Evolutionary conservation across 441 rosid species (phyloP).

Genomic region (Flueggea neowawraea): DNA sequence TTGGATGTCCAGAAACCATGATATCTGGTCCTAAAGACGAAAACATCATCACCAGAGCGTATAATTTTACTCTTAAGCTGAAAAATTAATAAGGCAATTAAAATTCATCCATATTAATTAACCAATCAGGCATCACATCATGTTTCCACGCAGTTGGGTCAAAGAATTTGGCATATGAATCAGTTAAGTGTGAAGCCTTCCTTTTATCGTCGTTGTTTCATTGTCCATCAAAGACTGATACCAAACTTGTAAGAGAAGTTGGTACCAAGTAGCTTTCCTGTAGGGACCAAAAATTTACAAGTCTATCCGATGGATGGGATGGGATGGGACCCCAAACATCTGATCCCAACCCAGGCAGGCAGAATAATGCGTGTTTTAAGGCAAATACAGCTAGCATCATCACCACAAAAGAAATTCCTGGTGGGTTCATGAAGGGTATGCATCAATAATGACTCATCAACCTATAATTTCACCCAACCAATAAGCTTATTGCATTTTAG

Average conservation of each 20-base stretch:
- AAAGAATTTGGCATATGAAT: conserved; percentile 32
- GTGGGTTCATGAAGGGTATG: conserved; percentile 13
- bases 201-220: conserved; percentile 22
- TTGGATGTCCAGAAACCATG: no score
- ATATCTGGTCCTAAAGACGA: no score
- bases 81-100: neutral
- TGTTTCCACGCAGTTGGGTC: conserved; percentile 37
- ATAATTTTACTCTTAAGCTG: neutral
- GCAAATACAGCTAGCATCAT: conserved; percentile 42
- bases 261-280: conserved; percentile 27
- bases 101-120: conserved; percentile 9
- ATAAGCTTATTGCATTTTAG: no score
- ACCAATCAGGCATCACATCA: conserved; percentile 27
- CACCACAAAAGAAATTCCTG: conserved; percentile 12
- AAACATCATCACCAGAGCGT: neutral
- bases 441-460: no score
- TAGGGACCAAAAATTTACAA: conserved; percentile 10
- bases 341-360: conserved; percentile 23
- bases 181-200: conserved; percentile 20
- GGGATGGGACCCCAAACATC: conserved; percentile 44
- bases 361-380: conserved; percentile 24
- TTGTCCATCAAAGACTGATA: conserved; percentile 24
- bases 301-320: no score
- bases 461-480: no score
- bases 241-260: conserved; percentile 44